Conservation (phyloP, 83 land plant genomes). For the Picea mariana region DNA sequence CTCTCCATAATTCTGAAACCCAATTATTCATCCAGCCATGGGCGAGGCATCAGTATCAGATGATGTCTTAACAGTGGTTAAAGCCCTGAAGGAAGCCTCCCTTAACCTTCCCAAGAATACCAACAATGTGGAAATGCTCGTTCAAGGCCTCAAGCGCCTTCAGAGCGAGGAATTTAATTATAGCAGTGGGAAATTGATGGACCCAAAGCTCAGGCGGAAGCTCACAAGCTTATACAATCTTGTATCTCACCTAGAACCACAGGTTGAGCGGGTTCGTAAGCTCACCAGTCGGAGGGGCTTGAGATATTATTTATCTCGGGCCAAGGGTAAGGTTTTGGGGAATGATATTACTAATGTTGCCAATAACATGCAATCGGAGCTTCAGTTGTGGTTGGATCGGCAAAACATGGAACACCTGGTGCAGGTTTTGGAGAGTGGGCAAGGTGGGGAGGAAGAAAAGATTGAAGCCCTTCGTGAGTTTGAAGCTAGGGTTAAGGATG, state of each 20-base stretch:
- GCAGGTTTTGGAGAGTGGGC: slow-evolving; percentile 11
- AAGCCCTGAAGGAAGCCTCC: slow-evolving; percentile 36
- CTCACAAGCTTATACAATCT: slow-evolving; percentile 31
- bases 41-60: not conserved
- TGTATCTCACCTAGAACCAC: slow-evolving; percentile 31
- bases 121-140: not conserved
- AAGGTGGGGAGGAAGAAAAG: not conserved
- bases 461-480: slow-evolving; percentile 13
- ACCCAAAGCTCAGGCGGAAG: slow-evolving; percentile 27
- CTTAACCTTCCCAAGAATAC: slow-evolving; percentile 18
- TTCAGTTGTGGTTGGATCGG: slow-evolving; percentile 43
- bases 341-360: slow-evolving; percentile 36
- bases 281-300: slow-evolving; percentile 9
- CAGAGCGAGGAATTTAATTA: slow-evolving; percentile 4
- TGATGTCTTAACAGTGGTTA: slow-evolving; percentile 19
- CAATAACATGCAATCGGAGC: slow-evolving; percentile 30
- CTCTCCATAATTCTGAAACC: too few species aligned
- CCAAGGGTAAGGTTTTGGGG: slow-evolving; percentile 21
- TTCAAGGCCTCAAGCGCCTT: not conserved
- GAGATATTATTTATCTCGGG: slow-evolving; percentile 14
- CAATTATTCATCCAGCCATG: too few species aligned
- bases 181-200: slow-evolving; percentile 15
- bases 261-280: slow-evolving; percentile 20
- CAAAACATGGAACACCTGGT: slow-evolving; percentile 29
- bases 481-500: slow-evolving; percentile 30